Conservation (phyloP, 2,329 filamentous ascomycete genomes). For the Cadophora sp. region DNA sequence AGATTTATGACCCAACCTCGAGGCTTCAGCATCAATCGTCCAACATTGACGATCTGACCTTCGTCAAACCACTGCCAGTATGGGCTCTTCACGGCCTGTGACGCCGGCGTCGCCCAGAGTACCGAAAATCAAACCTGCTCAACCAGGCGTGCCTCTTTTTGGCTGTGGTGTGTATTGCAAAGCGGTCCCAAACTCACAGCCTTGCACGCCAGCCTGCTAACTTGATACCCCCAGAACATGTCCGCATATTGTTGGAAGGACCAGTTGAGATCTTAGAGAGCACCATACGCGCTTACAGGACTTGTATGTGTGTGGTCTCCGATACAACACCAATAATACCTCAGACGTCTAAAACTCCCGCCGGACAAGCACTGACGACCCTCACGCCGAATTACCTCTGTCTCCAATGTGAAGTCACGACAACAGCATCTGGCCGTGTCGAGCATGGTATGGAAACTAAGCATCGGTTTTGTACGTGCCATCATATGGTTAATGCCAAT, state of each 20-base stretch:
- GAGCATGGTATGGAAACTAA: conserved; percentile 72
- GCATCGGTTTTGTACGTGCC: conserved; percentile 74
- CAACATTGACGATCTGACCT: background rate
- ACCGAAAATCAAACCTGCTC: conserved; percentile 63
- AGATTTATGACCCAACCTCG: conserved; percentile 14
- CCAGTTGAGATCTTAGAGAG: conserved; percentile 65
- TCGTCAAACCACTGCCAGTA: conserved; percentile 25
- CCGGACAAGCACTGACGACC: conserved; percentile 63
- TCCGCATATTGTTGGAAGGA: conserved; percentile 68
- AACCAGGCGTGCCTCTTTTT: conserved; percentile 64
- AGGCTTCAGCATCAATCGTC: conserved; percentile 2
- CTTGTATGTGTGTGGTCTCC: conserved; percentile 73
- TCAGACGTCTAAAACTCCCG: conserved; percentile 66
- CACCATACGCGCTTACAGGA: conserved; percentile 75
- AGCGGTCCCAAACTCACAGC: conserved; percentile 26
- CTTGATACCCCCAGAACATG: conserved; percentile 64
- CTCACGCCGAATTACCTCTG: conserved; percentile 75
- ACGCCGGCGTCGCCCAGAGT: conserved; percentile 41
- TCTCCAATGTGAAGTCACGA: conserved; percentile 74
- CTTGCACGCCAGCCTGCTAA: conserved; percentile 23
- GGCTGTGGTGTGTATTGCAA: conserved; percentile 62
- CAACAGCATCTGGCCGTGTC: conserved; percentile 68
- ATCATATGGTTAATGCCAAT: background rate
- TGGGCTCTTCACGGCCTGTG: conserved; percentile 41
- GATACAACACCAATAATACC: conserved; percentile 69